phyloP scores from a whole-genome alignment of 148 eudicot species.

The Rhododendron williamsianum region DNA sequence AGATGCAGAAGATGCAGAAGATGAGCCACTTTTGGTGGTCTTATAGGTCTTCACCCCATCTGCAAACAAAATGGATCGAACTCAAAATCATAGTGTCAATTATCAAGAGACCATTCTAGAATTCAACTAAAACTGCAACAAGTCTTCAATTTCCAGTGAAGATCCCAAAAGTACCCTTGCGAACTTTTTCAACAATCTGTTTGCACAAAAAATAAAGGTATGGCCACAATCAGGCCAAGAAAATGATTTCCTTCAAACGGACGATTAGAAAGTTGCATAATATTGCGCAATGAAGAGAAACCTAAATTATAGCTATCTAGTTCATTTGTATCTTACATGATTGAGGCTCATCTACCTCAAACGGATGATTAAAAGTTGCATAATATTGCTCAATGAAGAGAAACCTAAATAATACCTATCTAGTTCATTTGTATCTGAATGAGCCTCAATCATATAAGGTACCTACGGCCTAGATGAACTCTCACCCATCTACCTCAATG shows the following conservation, averaged over 20 bases:
- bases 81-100: background rate
- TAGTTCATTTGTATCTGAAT: background rate
- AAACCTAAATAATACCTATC: background rate
- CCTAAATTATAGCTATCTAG: background rate
- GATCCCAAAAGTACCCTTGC: background rate
- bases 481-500: background rate
- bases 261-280: background rate
- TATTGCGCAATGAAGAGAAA: background rate
- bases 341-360: background rate
- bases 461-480: background rate
- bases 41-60: slow-evolving; percentile 45
- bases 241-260: background rate
- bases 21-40: slow-evolving; percentile 27
- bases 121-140: background rate
- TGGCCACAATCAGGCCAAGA: background rate
- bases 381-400: background rate
- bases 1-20: slow-evolving; percentile 53
- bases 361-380: background rate
- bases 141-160: background rate
- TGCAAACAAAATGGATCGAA: slow-evolving; percentile 24
- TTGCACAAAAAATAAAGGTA: background rate
- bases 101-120: background rate
- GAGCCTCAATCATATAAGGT: background rate
- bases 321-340: background rate
- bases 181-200: background rate